Evolutionary conservation across 371 early-diverging fungal genomes (phyloP).

Genomic region (Apophysomyces sp.): DNA sequence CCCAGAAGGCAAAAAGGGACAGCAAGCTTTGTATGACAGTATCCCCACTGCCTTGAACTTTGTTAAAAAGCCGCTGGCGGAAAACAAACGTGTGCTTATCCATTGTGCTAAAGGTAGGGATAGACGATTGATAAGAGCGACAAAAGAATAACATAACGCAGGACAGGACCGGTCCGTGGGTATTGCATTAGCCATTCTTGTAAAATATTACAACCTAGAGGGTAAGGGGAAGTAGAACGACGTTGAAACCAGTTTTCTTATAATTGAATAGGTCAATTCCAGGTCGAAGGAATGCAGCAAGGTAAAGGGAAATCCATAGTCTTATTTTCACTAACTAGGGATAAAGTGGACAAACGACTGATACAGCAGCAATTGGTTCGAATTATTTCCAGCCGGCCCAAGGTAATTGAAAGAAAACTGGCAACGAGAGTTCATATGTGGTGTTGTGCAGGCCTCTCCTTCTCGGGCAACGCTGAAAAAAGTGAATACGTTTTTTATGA

Average conservation of each 20-base stretch:
- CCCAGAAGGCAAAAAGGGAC: slow-evolving; percentile 75
- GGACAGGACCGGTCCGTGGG: slow-evolving; percentile 77
- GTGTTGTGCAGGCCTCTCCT: slow-evolving; percentile 24
- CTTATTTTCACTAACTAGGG: neutral
- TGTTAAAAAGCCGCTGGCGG: slow-evolving; percentile 27
- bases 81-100: slow-evolving; percentile 41
- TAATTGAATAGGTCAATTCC: slow-evolving; percentile 1
- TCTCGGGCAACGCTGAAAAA: slow-evolving; percentile 25
- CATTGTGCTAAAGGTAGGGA: slow-evolving; percentile 52
- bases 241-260: neutral
- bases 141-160: neutral
- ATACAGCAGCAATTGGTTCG: slow-evolving; percentile 67
- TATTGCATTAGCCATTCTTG: slow-evolving; percentile 67
- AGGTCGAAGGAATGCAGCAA: slow-evolving; percentile 13
- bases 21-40: slow-evolving; percentile 47
- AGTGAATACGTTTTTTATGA: slow-evolving; percentile 28
- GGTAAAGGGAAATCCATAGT: slow-evolving; percentile 3
- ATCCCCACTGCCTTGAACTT: slow-evolving; percentile 60
- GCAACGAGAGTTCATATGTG: neutral
- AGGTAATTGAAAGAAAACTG: slow-evolving; percentile 14
- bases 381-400: slow-evolving; percentile 61
- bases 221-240: slow-evolving; percentile 10
- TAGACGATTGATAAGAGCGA: neutral
- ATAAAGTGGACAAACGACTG: slow-evolving; percentile 56
- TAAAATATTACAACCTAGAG: slow-evolving; percentile 52